Evolutionary conservation across 2,329 filamentous ascomycete species (phyloP).

Genomic region (Albophoma yamanashiensis): DNA sequence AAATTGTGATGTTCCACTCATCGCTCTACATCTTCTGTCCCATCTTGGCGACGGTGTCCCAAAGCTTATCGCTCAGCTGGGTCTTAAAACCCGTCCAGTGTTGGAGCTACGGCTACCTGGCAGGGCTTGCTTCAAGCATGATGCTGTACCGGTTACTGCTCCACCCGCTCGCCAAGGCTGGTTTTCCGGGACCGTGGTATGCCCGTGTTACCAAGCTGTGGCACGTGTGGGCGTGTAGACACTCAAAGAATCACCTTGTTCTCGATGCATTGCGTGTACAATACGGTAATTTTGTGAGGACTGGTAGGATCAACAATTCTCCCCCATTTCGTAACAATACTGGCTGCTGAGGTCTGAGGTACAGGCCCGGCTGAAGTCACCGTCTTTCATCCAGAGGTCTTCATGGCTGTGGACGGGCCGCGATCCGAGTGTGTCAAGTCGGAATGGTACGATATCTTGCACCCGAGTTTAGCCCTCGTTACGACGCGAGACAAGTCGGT

Average conservation of each 20-base stretch:
- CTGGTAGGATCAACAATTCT: constrained; percentile 5
- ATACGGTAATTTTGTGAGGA: constrained; percentile 16
- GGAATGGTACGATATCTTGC: constrained; percentile 8
- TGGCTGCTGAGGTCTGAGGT: not conserved
- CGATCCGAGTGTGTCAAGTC: constrained; percentile 13
- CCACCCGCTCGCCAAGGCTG: constrained; percentile 21
- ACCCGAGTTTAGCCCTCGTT: not conserved
- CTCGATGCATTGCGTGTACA: constrained; percentile 9
- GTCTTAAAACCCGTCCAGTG: not conserved
- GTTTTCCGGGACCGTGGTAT: constrained; percentile 25
- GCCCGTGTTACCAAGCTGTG: constrained; percentile 26
- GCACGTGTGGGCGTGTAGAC: constrained; percentile 15
- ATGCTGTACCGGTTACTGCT: constrained; percentile 26
- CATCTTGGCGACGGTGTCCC: not conserved
- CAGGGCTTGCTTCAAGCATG: constrained; percentile 16
- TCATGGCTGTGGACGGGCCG: constrained; percentile 11
- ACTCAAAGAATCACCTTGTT: constrained; percentile 11
- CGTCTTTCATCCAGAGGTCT: constrained; percentile 14
- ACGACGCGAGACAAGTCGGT: not conserved
- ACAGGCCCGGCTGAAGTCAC: constrained; percentile 12
- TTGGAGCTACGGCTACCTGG: constrained; percentile 2
- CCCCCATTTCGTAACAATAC: not conserved
- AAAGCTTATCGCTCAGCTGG: not conserved
- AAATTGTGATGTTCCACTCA: not conserved
- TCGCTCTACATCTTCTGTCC: not conserved